Conservation (phyloP, 2,329 filamentous ascomycete genomes). For the Exophiala aquamarina region DNA sequence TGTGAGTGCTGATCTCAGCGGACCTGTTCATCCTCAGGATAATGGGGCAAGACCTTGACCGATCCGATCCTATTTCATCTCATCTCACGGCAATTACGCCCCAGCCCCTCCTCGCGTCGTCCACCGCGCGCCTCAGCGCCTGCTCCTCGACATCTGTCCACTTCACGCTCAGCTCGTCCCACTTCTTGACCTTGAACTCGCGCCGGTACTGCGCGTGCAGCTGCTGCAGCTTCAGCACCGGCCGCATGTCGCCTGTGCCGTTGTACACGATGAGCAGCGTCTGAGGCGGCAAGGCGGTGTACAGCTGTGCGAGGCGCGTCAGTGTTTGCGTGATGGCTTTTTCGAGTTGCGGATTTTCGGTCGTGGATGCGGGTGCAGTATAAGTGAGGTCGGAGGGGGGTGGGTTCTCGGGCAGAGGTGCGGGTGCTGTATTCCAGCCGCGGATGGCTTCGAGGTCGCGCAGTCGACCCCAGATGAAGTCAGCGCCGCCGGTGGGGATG, state of each 20-base stretch:
- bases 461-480: constrained; percentile 64
- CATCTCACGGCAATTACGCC: constrained; percentile 62
- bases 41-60: too few relatives aligned
- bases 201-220: constrained; percentile 57
- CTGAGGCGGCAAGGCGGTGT: constrained; percentile 52
- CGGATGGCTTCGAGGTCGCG: constrained; percentile 60
- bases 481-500: constrained; percentile 54
- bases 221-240: constrained; percentile 55
- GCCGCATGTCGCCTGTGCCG: constrained; percentile 62
- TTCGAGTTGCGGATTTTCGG: constrained; percentile 35
- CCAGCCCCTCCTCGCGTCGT: constrained; percentile 57
- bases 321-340: constrained; percentile 52
- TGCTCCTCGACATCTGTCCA: constrained; percentile 67
- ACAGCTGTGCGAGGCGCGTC: constrained; percentile 52
- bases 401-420: not conserved
- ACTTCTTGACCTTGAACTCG: constrained; percentile 61
- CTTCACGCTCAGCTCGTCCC: constrained; percentile 62
- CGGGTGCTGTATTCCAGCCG: constrained; percentile 49
- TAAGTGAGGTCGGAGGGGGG: not conserved
- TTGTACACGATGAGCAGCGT: constrained; percentile 64
- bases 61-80: too few relatives aligned
- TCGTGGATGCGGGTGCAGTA: constrained; percentile 16
- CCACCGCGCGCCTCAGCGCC: constrained; percentile 55
- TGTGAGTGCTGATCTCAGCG: too few relatives aligned
- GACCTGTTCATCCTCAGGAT: too few relatives aligned